These are phyloP conservation scores for Ceratobasidium theobromae DNA, from an alignment of 1,284 basidiomycete genomes.

Conservation along the genomic window DNA sequence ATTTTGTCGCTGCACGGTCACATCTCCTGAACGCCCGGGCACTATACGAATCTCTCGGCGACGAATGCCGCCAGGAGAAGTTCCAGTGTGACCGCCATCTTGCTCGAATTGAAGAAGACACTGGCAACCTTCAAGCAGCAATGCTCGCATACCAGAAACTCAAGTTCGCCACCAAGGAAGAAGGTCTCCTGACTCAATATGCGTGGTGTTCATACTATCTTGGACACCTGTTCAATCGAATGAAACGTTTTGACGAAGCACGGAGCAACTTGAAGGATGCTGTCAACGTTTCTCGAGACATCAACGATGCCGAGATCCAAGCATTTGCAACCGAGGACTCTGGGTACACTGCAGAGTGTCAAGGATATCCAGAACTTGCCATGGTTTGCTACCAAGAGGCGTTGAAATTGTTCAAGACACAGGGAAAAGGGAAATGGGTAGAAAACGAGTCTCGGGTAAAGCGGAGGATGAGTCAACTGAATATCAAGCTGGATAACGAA, in stretches of 20 bases:
- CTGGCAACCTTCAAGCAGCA: not conserved
- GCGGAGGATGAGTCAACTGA: constrained; percentile 1
- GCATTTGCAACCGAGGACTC: constrained; percentile 22
- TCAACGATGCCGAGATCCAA: not conserved
- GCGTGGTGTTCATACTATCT: constrained; percentile 25
- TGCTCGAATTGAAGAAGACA: constrained; percentile 9
- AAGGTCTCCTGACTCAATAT: not conserved
- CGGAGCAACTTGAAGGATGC: not conserved
- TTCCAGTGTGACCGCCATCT: constrained; percentile 14
- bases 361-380: not conserved
- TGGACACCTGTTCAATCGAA: constrained; percentile 6
- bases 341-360: constrained; percentile 7
- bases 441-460: constrained; percentile 11
- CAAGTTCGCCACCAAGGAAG: not conserved
- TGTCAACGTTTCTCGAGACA: not conserved
- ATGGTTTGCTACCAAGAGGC: constrained; percentile 8
- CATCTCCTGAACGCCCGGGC: constrained; percentile 5
- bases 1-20: constrained; percentile 1
- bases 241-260: constrained; percentile 8
- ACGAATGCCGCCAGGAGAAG: constrained; percentile 3
- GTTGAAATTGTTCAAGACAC: not conserved
- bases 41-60: constrained; percentile 6
- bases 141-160: not conserved
- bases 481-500: not conserved
- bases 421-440: constrained; percentile 10